Base-by-base conservation (phyloP, 768 basidiomycete genomes). In the Suillus subalutaceus region DNA sequence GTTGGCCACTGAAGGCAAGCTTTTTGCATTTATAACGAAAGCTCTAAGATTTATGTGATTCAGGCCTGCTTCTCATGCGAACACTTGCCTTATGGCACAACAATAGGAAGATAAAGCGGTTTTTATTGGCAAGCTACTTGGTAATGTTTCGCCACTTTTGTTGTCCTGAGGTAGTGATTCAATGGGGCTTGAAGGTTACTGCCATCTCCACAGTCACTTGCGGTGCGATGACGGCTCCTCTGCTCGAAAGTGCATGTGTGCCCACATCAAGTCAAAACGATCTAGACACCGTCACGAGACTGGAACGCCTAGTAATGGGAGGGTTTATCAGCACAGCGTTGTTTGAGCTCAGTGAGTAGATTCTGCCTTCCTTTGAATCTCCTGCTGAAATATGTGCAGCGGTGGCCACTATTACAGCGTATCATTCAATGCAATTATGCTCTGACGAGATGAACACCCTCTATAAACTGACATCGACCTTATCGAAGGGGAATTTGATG, bases 1-100 rank as follows among this genome's bases (percentile, higher is more conserved):
- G 64, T 26, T 68, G 30, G 43, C 61, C 41, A 50, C 67, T 2
- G 67, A 68, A 65, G 67, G 67, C 35, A n/a, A 9, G 10, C n/a
- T 13, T 9, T 32, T 20, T 35, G 6, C 41, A n/a, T 57, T 4
- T 41, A 16, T 7, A 57, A 48, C 8, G 50, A 35, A 32, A 41
- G 7, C n/a, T 10, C 46, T 2, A 16, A 6, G 18, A 18, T 50
- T 26, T 26, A 26, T 55, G n/a, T 13, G 10, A 16, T 62, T 50
- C 38, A 67, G 66, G 66, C 3, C 56, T 68, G 9, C 64, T 68
- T 40, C 55, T 68, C 30, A 63, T 63, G 15, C 67, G 67, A 30
- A 65, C 63, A 13, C 64, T 65, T 40, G 67, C 64, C 10, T 62
- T 68, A 4, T 65, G 64, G 64, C 50, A 62, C 23, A 13, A 40